Percentiles rank a stretch among this genome's conserved stretches.
Conservation (phyloP, 2,329 filamentous ascomycete species). For the Penicillium sp. region DNA sequence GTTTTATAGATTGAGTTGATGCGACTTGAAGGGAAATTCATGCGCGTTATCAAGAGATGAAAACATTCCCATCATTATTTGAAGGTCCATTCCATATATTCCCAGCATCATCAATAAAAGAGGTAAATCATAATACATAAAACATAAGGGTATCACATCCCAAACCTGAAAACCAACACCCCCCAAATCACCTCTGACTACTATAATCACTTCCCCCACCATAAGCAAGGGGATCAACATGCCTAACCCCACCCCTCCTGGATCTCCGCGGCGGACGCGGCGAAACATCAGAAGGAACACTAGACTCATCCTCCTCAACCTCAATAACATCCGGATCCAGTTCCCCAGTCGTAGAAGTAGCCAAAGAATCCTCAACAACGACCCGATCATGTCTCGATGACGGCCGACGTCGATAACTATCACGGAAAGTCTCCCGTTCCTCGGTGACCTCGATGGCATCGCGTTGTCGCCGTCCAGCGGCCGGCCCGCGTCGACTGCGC, state of each 20-base stretch:
- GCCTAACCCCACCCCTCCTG: conserved; percentile 44
- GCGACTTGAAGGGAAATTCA: not conserved
- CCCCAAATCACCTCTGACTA: conserved; percentile 12
- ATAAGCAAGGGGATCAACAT: conserved; percentile 45
- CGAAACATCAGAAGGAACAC: conserved; percentile 32
- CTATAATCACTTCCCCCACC: conserved; percentile 32
- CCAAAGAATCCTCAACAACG: conserved; percentile 35
- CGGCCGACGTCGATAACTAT: conserved; percentile 20
- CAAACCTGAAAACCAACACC: not conserved
- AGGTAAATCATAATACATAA: not conserved
- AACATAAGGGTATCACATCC: conserved; percentile 19
- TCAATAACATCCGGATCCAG: conserved; percentile 54
- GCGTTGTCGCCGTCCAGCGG: conserved; percentile 16
- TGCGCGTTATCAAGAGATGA: not conserved
- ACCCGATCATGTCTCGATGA: conserved; percentile 21
- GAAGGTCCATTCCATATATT: not conserved
- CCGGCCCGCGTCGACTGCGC: conserved; percentile 17
- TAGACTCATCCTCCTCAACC: conserved; percentile 55
- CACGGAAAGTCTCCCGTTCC: conserved; percentile 27
- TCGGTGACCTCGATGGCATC: conserved; percentile 35
- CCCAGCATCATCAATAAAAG: not conserved
- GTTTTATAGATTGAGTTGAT: not conserved
- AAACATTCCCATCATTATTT: too few species aligned
- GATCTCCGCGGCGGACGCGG: conserved; percentile 35
- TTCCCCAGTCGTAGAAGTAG: conserved; percentile 20